Evolutionary conservation across 139 green algal genomes (phyloP).

Genomic region (Coelastrella sp.): DNA sequence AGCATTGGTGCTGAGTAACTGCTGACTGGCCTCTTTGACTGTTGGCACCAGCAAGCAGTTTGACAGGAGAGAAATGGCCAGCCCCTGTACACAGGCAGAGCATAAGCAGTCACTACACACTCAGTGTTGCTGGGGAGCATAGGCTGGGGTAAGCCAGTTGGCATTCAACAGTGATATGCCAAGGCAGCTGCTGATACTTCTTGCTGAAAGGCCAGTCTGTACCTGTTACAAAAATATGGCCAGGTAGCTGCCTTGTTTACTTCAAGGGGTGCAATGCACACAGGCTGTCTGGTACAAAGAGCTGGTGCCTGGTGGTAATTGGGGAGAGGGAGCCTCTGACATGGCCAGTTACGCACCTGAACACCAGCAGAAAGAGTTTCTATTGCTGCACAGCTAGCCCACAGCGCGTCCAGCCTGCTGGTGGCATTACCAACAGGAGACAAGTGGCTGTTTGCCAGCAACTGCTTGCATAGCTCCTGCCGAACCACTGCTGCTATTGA

Average conservation of each 20-base stretch:
- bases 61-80: background rate
- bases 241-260: too few species aligned
- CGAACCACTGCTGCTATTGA: background rate
- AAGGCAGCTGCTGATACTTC: too few species aligned
- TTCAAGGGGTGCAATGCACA: background rate
- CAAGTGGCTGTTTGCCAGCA: background rate
- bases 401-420: background rate
- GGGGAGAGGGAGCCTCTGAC: background rate
- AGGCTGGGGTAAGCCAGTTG: too few species aligned
- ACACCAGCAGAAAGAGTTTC: background rate
- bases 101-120: too few species aligned
- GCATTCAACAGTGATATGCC: too few species aligned
- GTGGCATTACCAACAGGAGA: background rate
- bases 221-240: too few species aligned
- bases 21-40: background rate
- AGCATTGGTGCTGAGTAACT: background rate
- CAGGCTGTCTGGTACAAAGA: background rate
- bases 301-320: background rate
- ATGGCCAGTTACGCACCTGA: background rate
- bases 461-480: conserved; percentile 8
- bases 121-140: too few species aligned
- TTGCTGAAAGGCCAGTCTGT: too few species aligned
- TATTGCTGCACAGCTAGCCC: background rate
- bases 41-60: conserved; percentile 27
- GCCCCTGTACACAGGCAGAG: background rate